Conservation (phyloP, 2,329 filamentous ascomycete genomes). For the Lizonia empirigonia region DNA sequence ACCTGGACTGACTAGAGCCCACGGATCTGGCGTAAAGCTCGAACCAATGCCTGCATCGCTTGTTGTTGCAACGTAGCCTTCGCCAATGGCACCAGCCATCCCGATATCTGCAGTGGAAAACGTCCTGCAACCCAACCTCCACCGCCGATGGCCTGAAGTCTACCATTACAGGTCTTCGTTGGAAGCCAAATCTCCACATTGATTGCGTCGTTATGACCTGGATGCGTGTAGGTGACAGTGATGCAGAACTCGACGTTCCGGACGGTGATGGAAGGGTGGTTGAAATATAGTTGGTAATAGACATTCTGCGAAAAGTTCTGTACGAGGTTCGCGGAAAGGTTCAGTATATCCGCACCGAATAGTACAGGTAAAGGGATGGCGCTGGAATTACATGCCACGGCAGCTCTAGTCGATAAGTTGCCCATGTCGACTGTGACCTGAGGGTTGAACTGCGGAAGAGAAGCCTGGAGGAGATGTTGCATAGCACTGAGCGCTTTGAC, state of each 20-base stretch:
- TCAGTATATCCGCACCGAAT: constrained; percentile 21
- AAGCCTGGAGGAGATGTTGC: background rate
- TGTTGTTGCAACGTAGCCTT: constrained; percentile 27
- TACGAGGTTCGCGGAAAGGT: constrained; percentile 19
- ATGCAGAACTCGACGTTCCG: constrained; percentile 39
- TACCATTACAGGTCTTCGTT: constrained; percentile 24
- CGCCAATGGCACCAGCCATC: constrained; percentile 18
- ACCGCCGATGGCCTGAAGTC: constrained; percentile 25
- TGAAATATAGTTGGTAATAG: constrained; percentile 16
- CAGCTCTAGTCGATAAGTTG: background rate
- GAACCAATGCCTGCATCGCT: constrained; percentile 26
- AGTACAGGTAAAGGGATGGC: constrained; percentile 10
- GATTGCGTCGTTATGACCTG: constrained; percentile 43
- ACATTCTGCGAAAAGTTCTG: constrained; percentile 20
- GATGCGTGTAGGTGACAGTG: constrained; percentile 48
- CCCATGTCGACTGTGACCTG: background rate
- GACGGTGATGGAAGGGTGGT: constrained; percentile 11
- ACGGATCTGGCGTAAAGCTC: background rate
- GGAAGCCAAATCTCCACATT: constrained; percentile 44
- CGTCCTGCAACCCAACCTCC: constrained; percentile 32
- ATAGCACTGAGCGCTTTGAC: background rate
- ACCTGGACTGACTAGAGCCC: constrained; percentile 18
- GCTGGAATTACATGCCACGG: constrained; percentile 9
- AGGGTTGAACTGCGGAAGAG: too few species aligned
- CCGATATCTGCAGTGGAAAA: constrained; percentile 6